Evolutionary conservation across 805 yeast genomes (phyloP).

Genomic region (Metschnikowia henanensis): DNA sequence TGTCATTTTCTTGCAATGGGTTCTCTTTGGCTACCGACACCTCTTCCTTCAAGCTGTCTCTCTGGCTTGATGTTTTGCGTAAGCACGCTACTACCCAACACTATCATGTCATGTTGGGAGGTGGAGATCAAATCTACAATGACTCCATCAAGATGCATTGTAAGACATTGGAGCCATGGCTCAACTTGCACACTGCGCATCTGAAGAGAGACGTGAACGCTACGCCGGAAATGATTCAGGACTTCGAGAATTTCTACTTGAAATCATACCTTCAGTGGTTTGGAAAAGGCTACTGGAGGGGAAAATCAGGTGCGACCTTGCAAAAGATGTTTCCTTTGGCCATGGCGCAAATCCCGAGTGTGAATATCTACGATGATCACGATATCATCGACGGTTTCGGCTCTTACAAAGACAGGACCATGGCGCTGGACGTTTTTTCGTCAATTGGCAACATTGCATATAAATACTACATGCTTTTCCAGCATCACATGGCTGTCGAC

Average conservation of each 20-base stretch:
- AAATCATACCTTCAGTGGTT: conserved; percentile 83
- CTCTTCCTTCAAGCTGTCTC: conserved; percentile 60
- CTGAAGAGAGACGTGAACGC: conserved; percentile 41
- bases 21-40: conserved; percentile 78
- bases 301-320: conserved; percentile 60
- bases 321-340: conserved; percentile 74
- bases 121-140: conserved; percentile 94
- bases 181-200: conserved; percentile 48
- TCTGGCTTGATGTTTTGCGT: conserved; percentile 84
- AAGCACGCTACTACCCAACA: conserved; percentile 54
- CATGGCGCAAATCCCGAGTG: conserved; percentile 77
- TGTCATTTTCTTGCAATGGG: conserved; percentile 90
- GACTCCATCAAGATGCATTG: conserved; percentile 72
- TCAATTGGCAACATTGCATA: conserved; percentile 79
- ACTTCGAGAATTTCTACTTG: conserved; percentile 67
- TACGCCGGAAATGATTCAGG: conserved; percentile 47
- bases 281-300: conserved; percentile 86
- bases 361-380: conserved; percentile 92
- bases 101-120: conserved; percentile 95
- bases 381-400: conserved; percentile 98
- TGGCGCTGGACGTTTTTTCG: conserved; percentile 65
- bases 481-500: conserved; percentile 68
- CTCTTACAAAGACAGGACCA: conserved; percentile 74
- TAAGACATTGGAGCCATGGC: conserved; percentile 60
- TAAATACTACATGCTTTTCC: conserved; percentile 87